Base-by-base conservation (phyloP, 208 protist genomes). In the Wallacemonas sp. region DNA sequence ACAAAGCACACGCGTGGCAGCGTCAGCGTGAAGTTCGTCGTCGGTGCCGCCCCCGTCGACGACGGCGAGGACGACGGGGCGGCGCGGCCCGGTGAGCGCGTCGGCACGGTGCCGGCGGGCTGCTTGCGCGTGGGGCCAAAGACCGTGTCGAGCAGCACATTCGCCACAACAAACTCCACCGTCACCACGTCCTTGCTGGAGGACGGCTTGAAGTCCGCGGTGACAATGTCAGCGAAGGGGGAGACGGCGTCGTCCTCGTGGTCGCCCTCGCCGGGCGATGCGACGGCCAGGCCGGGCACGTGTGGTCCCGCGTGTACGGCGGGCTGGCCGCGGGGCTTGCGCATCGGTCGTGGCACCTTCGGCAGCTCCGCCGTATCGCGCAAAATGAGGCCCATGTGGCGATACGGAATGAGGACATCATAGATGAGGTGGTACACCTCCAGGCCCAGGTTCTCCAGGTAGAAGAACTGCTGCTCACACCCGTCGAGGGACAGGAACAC, bases 351-450 rank as follows among this genome's bases (percentile, higher is more conserved):
- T 12, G 32, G 31, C 31, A 8, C 22, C n/a, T 29, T 5, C 12
- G 57, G 57, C 8, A 49, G 25, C 42, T 64, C 57, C 5, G 41
- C 23, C 12, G 57, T 32, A 38, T 46, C 57, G 57, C 22, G 57
- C 26, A n/a, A 22, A 16, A 50, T 20, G 57, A 64, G 16, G 57
- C 42, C 41, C 18, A 64, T 12, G 41, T 42, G 41, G 38, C 57
- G 57, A n/a, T 59, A 59, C n/a, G 52, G 52, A 42, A 59, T 36
- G 52, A 59, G 52, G 3, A 59, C 52, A 12, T 59, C 52, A 29
- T 59, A 59, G 22, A 59, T 59, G 22, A 59, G 52, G 3, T 23
- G 52, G 31, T 59, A 59, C 11, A 59, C 32, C 52, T 59, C 52
- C 14, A 23, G 26, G 29, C 52, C 52, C 26, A 59, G 10, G 31